These are phyloP conservation scores for Microcyclospora pomicola DNA, from an alignment of 2,329 filamentous ascomycete genomes.

Conservation along the genomic window DNA sequence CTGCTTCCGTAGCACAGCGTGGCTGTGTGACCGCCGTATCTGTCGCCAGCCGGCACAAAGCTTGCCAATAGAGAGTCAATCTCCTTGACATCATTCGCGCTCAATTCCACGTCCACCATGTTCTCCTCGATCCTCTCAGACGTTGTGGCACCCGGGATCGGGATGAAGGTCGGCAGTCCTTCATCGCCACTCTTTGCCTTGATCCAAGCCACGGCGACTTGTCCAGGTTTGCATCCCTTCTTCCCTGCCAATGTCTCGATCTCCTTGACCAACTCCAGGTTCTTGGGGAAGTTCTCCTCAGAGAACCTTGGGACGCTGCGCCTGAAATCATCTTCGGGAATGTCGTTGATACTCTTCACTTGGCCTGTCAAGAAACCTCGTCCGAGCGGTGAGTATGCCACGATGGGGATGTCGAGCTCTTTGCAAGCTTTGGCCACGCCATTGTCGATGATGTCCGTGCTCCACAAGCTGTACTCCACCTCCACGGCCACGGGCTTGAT, in stretches of 20 bases:
- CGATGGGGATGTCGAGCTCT: slow-evolving; percentile 52
- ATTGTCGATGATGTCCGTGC: slow-evolving; percentile 43
- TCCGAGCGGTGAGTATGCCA: slow-evolving; percentile 61
- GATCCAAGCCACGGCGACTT: slow-evolving; percentile 39
- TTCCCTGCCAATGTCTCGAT: slow-evolving; percentile 44
- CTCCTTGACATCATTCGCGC: slow-evolving; percentile 36
- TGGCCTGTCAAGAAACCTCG: slow-evolving; percentile 44
- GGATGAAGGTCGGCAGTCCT: slow-evolving; percentile 32
- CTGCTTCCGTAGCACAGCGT: slow-evolving; percentile 16
- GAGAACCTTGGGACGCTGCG: slow-evolving; percentile 44
- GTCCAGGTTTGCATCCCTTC: slow-evolving; percentile 38
- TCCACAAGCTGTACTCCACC: slow-evolving; percentile 46
- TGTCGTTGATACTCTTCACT: slow-evolving; percentile 38
- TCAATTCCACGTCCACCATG: slow-evolving; percentile 26
- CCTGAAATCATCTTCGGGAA: slow-evolving; percentile 39
- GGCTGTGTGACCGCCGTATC: slow-evolving; percentile 22
- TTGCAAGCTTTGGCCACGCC: slow-evolving; percentile 43
- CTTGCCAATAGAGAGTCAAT: slow-evolving; percentile 38
- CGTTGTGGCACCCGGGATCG: slow-evolving; percentile 30
- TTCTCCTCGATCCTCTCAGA: slow-evolving; percentile 29
- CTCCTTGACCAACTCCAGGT: slow-evolving; percentile 46
- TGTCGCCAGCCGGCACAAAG: slow-evolving; percentile 28
- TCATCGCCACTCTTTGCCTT: slow-evolving; percentile 27
- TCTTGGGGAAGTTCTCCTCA: slow-evolving; percentile 48
- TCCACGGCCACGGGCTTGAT: slow-evolving; percentile 46